phyloP scores from a whole-genome alignment of 768 basidiomycete species.

The Amanita exitialis region DNA sequence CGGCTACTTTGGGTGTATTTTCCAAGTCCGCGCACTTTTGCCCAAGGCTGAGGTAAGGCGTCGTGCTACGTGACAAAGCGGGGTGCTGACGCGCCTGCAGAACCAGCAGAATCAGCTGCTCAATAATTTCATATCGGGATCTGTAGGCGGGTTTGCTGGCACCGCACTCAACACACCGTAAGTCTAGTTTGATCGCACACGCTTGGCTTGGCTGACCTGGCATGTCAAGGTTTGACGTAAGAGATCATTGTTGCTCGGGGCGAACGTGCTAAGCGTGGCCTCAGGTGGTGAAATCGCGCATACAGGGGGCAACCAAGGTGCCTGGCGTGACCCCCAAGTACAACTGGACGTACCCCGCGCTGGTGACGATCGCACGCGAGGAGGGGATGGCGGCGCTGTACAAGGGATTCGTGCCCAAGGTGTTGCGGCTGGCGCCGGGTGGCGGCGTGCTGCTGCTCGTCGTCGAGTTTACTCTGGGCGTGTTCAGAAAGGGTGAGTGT shows the following conservation, averaged over 20 bases:
- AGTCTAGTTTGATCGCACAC: slow-evolving; percentile 13
- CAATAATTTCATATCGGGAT: slow-evolving; percentile 91
- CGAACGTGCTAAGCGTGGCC: not conserved
- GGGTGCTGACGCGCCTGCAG: slow-evolving; percentile 21
- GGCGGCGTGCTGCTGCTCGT: slow-evolving; percentile 91
- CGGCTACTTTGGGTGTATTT: slow-evolving; percentile 92
- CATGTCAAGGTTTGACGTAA: slow-evolving; percentile 22
- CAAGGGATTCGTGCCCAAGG: slow-evolving; percentile 95
- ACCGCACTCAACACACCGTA: slow-evolving; percentile 91
- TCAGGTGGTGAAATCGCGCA: slow-evolving; percentile 93
- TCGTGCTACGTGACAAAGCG: not conserved
- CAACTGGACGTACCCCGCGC: slow-evolving; percentile 91
- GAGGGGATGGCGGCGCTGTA: slow-evolving; percentile 83
- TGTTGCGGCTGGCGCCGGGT: slow-evolving; percentile 88
- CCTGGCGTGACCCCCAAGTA: slow-evolving; percentile 79
- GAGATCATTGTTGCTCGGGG: not conserved
- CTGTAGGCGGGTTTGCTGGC: slow-evolving; percentile 84
- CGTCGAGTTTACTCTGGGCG: slow-evolving; percentile 75
- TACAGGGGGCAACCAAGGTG: slow-evolving; percentile 62
- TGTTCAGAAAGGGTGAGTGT: slow-evolving; percentile 61
- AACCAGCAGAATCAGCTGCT: slow-evolving; percentile 58
- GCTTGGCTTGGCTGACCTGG: not conserved
- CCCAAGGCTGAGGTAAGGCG: slow-evolving; percentile 80
- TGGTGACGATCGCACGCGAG: slow-evolving; percentile 74
- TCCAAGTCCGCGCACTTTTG: slow-evolving; percentile 68